phyloP scores from a whole-genome alignment of 768 basidiomycete species.

The Rhodotorula taiwanensis region DNA sequence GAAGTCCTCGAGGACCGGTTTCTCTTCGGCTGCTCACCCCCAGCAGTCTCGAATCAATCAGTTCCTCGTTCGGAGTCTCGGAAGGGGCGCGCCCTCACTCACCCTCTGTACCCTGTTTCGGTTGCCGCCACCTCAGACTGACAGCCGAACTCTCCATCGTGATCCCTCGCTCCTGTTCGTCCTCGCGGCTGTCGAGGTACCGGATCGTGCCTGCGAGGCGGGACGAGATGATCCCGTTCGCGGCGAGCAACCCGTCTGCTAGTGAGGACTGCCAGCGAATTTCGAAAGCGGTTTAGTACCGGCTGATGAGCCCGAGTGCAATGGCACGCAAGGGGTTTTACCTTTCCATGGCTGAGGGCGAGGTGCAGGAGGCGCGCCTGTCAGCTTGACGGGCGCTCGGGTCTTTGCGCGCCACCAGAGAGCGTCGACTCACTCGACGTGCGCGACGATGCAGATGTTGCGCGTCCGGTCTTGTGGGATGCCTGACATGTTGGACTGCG shows the following conservation, averaged over 20 bases:
- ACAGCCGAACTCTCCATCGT: conserved; percentile 99
- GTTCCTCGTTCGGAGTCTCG: no score
- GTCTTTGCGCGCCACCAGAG: no score
- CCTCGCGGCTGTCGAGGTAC: conserved; percentile 89
- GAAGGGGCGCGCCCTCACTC: no score
- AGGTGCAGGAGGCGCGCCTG: conserved; percentile 2
- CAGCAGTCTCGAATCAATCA: no score
- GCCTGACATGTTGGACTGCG: not conserved
- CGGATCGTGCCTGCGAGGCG: conserved; percentile 93
- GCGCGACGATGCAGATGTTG: conserved; percentile 34
- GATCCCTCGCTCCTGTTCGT: conserved; percentile 94
- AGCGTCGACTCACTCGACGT: conserved; percentile 25
- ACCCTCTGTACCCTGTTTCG: conserved; percentile 50
- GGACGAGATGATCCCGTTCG: conserved; percentile 93
- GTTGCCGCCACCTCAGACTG: conserved; percentile 73
- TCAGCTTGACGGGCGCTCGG: not conserved
- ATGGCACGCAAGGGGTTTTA: not conserved
- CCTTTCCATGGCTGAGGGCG: conserved; percentile 32
- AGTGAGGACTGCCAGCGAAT: conserved; percentile 60
- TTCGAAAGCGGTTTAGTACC: not conserved
- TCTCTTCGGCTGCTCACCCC: conserved; percentile 38
- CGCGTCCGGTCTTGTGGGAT: conserved; percentile 19
- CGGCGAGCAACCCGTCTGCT: conserved; percentile 89
- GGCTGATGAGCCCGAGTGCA: no score
- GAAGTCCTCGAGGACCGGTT: conserved; percentile 57